Evolutionary conservation across 768 basidiomycete genomes (phyloP), one percentile per base, ranked within the genome.

Genomic region (Lactarius akahatsu): DNA sequence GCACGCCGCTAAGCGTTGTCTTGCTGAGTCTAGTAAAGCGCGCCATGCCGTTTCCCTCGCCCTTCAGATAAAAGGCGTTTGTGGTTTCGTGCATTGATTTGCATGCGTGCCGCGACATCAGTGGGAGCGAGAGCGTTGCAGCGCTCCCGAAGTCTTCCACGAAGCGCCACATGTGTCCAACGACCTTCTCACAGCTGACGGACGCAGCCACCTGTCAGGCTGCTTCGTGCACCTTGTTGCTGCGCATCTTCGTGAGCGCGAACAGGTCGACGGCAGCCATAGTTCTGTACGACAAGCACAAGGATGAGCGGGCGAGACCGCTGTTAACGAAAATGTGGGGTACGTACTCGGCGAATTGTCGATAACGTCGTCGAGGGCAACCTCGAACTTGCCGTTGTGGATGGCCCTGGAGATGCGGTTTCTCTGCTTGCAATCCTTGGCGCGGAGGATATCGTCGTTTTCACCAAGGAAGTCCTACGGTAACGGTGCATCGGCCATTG

Each of bases 21-120:
- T 90, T 90, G 59, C 72, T 79, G 74, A 98, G 76, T 36, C 87
- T 90, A 40, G 90, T 92, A 78, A 92, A 96, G 70, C 96, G 78
- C 55, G 72, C 73, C n/a, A 77, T 75, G 0, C 88, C 94, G 2
- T 80, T 76, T 0, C 93, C 94, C 64, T 88, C 86, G 73, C 92
- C 94, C 68, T 87, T 90, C 76, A 98, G 65, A 23, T 83, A 83
- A 74, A 96, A 97, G 66, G 85, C 86, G 9, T 73, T 61, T 20
- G 94, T 93, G 72, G 97, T 77, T 72, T 92, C 83, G 72, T 98
- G 96, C 0, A 95, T 82, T 50, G 78, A 78, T 78, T 85, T 88
- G 70, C 96, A 80, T 69, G 83, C 83, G 64, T 79, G 80, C 78
- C 90, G 92, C 66, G 84, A 80, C 79, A 91, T 88, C 9, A 96